These are phyloP conservation scores for Saccharomycopsis hybrid DNA, from an alignment of 1,139 yeast species.

Conservation along the genomic window DNA sequence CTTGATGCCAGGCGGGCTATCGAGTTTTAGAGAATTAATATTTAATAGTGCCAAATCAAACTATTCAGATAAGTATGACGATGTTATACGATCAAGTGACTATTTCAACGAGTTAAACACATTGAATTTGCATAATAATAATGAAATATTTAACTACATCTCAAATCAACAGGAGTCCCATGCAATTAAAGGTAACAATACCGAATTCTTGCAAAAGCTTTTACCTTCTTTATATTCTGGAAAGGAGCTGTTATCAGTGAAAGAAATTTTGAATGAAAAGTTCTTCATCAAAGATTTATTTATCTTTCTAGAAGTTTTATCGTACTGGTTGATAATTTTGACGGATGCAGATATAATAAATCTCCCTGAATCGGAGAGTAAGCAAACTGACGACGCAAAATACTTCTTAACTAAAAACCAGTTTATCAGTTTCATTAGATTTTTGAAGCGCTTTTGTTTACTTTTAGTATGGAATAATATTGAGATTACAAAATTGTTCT, in stretches of 20 bases:
- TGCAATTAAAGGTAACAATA: conserved; percentile 21
- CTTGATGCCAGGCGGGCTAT: conserved; percentile 25
- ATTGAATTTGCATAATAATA: conserved; percentile 18
- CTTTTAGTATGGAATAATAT: conserved; percentile 43
- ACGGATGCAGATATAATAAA: conserved; percentile 59
- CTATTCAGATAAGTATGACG: neutral
- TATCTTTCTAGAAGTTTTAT: conserved; percentile 44
- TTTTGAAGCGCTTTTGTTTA: conserved; percentile 51
- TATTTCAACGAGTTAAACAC: neutral
- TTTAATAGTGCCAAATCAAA: conserved; percentile 2
- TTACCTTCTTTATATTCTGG: conserved; percentile 14
- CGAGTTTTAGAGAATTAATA: conserved; percentile 23
- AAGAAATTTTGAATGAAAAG: conserved; percentile 15
- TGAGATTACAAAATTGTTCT: conserved; percentile 11
- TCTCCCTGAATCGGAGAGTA: conserved; percentile 18
- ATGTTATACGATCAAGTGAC: neutral
- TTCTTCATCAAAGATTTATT: conserved; percentile 29
- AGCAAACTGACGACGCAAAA: conserved; percentile 19
- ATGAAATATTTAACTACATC: conserved; percentile 26
- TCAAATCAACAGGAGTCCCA: conserved; percentile 25
- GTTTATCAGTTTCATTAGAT: conserved; percentile 40
- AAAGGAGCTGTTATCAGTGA: neutral
- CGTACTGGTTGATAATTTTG: conserved; percentile 56
- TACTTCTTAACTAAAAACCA: conserved; percentile 42
- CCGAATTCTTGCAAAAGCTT: conserved; percentile 22